Base-by-base conservation (phyloP, 805 yeast genomes). In the Tetrapisispora namnaoensis region DNA sequence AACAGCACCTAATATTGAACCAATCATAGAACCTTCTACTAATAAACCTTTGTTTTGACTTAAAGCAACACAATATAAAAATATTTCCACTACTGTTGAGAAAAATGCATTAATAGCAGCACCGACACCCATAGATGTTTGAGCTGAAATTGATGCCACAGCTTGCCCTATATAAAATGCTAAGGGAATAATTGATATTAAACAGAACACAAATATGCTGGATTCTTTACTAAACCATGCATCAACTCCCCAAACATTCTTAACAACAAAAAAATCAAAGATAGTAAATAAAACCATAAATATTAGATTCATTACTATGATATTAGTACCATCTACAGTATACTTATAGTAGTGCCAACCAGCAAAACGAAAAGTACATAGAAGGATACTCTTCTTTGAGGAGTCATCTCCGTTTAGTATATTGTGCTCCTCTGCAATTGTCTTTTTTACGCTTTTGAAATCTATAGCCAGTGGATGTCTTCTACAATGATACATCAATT, bases 91-190 rank as follows among this genome's bases (percentile, higher is more conserved):
- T 45, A 93, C 77, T 0, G 99, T 90, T 1, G 98, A 90, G 73
- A 93, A 93, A 60, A 93, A 91, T 0, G 99, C 99, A 65, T 93
- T 93, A 58, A 93, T 89, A 0, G 90, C 96, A 1, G 99, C 99
- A 71, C 98, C 98, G 51, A 93, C 81, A 28, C 98, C 97, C 99
- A 93, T 93, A 0, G 97, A 90, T 0, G 97, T 87, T 69, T 93
- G 99, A 0, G 99, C 98, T 7, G 96, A 86, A 51, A 93, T 93
- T 2, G 98, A 90, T 0, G 99, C 99, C n/a, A 93, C 99, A 6
- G 98, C 98, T 67, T 91, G 98, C 3, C 99, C 99, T 57, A 93
- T 90, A 68, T 89, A 93, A 63, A 93, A 91, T 0, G 99, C 98
- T 55, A 93, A 72, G 7, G 99, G 99, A 36, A 93, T 78, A 50